These are phyloP conservation scores for Terfezia boudieri DNA, from an alignment of 495 filamentous ascomycete genomes.

Conservation along the genomic window DNA sequence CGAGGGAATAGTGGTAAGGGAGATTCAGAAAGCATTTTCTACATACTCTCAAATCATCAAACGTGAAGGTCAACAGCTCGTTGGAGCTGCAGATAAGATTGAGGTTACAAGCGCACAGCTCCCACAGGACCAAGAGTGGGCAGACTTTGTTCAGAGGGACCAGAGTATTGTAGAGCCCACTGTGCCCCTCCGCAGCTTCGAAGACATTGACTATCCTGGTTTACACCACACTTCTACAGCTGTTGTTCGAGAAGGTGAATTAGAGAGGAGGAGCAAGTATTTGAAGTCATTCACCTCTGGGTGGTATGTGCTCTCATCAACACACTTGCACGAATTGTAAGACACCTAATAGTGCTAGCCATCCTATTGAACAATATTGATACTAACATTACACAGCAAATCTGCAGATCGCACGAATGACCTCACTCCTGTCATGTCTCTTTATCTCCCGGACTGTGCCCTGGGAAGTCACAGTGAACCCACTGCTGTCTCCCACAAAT, in stretches of 20 bases:
- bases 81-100: slow-evolving; percentile 57
- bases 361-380: background rate
- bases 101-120: slow-evolving; percentile 67
- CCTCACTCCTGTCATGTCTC: slow-evolving; percentile 76
- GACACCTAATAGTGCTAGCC: background rate
- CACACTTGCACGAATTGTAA: slow-evolving; percentile 95
- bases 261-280: slow-evolving; percentile 97
- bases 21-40: slow-evolving; percentile 94
- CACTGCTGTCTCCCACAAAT: slow-evolving; percentile 84
- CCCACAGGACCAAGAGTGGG: slow-evolving; percentile 84
- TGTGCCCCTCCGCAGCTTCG: slow-evolving; percentile 48
- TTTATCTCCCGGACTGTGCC: slow-evolving; percentile 85
- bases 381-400: slow-evolving; percentile 8
- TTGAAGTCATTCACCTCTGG: slow-evolving; percentile 93
- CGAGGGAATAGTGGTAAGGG: slow-evolving; percentile 83
- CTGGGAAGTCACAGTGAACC: slow-evolving; percentile 76
- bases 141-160: slow-evolving; percentile 55
- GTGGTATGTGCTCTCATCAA: slow-evolving; percentile 79
- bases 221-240: slow-evolving; percentile 67
- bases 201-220: slow-evolving; percentile 86
- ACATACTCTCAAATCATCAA: slow-evolving; percentile 75
- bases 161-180: slow-evolving; percentile 75
- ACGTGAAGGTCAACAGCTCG: slow-evolving; percentile 63
- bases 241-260: slow-evolving; percentile 68
- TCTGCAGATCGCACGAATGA: slow-evolving; percentile 36